Evolutionary conservation across 345 rosid species (phyloP), one percentile per base, ranked within the genome.

Genomic region (Erysimum cheiranthoides): DNA sequence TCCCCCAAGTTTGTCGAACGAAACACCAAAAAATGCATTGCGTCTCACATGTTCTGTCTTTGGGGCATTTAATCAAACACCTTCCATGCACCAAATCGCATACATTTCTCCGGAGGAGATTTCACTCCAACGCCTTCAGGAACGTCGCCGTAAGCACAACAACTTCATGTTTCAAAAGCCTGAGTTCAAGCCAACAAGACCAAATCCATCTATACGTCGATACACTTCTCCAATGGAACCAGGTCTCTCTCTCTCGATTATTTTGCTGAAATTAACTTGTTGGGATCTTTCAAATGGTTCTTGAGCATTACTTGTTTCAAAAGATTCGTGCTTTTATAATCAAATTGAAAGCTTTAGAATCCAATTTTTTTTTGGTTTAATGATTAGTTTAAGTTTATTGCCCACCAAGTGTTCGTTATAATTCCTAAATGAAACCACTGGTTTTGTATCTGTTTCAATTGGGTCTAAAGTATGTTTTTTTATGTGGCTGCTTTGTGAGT

Each of bases 151-250:
- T 45, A 57, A 57, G 73, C 67, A 68, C 57, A 6, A 73, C 12
- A 31, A 59, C 80, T 0, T 78, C 87, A 47, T 51, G 70, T 68
- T 84, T 88, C 76, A 83, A 82, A 74, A 73, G 84, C 79, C 87
- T 91, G 43, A 73, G 36, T 76, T 74, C 81, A 11, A 74, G 10
- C 70, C 97, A 91, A 75, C 83, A 83, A 53, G 82, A 82, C 39
- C 96, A 88, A 83, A 82, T 93, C 66, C 89, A 38, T 73, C 84
- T 82, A 43, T 93, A 88, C 56, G 87, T 93, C 10, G 88, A 88
- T 32, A 66, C 90, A 8, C 91, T 91, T 62, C 94, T 88, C 14
- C 85, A 87, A 6, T 93, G 94, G 97, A 93, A 93, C 85, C 89
- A 88, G 96, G 94, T 93, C 53, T 2, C 34, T 50, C 61, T 54